Conservation (phyloP, 306 rosid genomes). For the Trifolium pratense region DNA sequence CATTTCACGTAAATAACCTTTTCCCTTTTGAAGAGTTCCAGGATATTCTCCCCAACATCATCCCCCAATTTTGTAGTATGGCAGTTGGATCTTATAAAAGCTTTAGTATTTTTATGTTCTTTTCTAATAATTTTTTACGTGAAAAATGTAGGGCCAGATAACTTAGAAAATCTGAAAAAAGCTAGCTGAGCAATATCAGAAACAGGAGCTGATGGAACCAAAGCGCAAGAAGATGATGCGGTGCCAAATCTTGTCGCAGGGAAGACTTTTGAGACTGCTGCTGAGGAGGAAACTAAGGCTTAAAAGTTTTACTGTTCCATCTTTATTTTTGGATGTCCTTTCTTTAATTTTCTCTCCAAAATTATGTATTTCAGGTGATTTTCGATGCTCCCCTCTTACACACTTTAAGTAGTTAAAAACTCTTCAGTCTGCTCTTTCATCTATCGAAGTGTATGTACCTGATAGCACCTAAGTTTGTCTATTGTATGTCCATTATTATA, state of each 20-base stretch:
- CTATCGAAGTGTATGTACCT: not conserved
- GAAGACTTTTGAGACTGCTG: slow-evolving; percentile 83
- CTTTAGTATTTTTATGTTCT: not conserved
- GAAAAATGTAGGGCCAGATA: slow-evolving; percentile 75
- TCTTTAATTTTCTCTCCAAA: not conserved
- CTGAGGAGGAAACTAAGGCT: slow-evolving; percentile 55
- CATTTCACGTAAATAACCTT: not conserved
- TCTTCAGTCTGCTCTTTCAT: not conserved
- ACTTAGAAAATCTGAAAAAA: slow-evolving; percentile 86
- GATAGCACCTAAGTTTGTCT: slow-evolving; percentile 18
- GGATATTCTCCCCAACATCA: slow-evolving; percentile 88
- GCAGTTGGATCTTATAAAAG: not conserved
- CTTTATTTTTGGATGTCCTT: not conserved
- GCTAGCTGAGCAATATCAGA: slow-evolving; percentile 85
- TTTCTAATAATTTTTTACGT: not conserved
- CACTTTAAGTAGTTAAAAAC: not conserved
- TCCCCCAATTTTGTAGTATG: slow-evolving; percentile 88
- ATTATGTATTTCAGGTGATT: slow-evolving; percentile 48
- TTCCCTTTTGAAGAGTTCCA: slow-evolving; percentile 73
- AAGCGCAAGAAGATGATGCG: slow-evolving; percentile 64
- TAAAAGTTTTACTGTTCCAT: slow-evolving; percentile 50
- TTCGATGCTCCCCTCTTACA: not conserved
- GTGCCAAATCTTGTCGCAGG: slow-evolving; percentile 90
- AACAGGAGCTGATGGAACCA: slow-evolving; percentile 53
- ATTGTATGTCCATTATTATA: slow-evolving; percentile 27